Conservation (phyloP, 208 protist genomes). For the Acanthamoeba healyi region DNA sequence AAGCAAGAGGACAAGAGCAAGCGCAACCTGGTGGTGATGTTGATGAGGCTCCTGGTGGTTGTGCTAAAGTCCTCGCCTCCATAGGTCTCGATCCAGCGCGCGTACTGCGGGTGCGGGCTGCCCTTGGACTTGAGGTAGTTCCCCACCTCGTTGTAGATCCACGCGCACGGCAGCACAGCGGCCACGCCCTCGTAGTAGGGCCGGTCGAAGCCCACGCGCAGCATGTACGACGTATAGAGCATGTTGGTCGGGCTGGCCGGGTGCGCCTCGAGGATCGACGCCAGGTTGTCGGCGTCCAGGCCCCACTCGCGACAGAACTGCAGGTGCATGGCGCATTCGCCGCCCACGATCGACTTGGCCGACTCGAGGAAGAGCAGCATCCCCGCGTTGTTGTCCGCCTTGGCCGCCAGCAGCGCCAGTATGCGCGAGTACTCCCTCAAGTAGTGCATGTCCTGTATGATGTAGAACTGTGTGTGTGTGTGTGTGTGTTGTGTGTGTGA, state of each 20-base stretch:
- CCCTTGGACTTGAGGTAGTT: slow-evolving; percentile 44
- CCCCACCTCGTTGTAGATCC: slow-evolving; percentile 60
- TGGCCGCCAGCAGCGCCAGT: slow-evolving; percentile 51
- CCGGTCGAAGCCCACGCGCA: slow-evolving; percentile 11
- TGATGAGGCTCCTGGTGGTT: slow-evolving; percentile 41
- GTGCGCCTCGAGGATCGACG: background rate
- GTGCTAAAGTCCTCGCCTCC: slow-evolving; percentile 29
- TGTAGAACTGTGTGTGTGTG: slow-evolving; percentile 49
- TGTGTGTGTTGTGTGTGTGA: background rate
- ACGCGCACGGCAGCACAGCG: slow-evolving; percentile 16
- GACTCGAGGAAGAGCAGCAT: slow-evolving; percentile 53
- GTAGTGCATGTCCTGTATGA: slow-evolving; percentile 62
- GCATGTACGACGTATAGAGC: slow-evolving; percentile 55
- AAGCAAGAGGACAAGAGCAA: background rate
- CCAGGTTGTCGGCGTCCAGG: background rate
- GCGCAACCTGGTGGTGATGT: slow-evolving; percentile 1
- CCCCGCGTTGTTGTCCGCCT: background rate
- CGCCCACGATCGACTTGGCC: slow-evolving; percentile 58
- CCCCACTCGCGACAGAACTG: slow-evolving; percentile 45
- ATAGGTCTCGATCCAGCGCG: slow-evolving; percentile 35
- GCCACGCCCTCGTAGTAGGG: slow-evolving; percentile 63
- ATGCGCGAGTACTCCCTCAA: slow-evolving; percentile 20
- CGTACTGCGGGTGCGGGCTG: slow-evolving; percentile 58
- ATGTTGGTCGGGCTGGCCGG: slow-evolving; percentile 49
- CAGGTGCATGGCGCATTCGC: slow-evolving; percentile 42